Base-by-base conservation (phyloP, 805 yeast genomes). In the Yarrowia deformans region DNA sequence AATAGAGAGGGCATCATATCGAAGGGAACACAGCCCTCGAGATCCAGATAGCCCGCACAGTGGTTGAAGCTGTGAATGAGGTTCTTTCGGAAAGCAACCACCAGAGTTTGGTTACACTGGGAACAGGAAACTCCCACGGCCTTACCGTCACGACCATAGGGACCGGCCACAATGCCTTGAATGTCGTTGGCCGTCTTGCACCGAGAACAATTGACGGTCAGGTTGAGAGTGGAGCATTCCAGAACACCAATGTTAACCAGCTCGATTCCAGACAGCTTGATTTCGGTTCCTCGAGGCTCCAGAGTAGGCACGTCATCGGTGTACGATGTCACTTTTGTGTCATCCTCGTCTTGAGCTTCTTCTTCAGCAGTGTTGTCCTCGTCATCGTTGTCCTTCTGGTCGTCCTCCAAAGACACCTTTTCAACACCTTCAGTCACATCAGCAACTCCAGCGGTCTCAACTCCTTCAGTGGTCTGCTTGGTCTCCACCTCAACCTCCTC, bases 121-220 rank as follows among this genome's bases (percentile, higher is more conserved):
- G 72, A 70, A 70, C 83, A 81, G 10, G 72, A 61, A 23, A 72
- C 73, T 4, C 75, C 74, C 1, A 74, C 74, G 1, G 79, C 77
- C 70, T 76, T 77, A 6, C 77, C 72, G 29, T 74, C 76, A 42
- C 73, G 70, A 1, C 78, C 80, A 61, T 77, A 77, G 8, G 80
- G 78, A 9, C 75, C 79, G 18, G 80, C 74, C 34, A 73, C 74
- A 40, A 81, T 56, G 55, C 77, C 77, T 16, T 71, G 72, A 43
- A 81, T 71, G 49, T 79, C 81, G 61, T 76, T 77, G 46, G 70
- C 68, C 12, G 78, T 73, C 72, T 79, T 79, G 74, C 83, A 81
- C 7, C 80, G 73, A 19, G 72, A 75, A 70, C 83, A 81, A 43
- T 74, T 75, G 45, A 81, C 77, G 35, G 76, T 75, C 19, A 81